Base-by-base conservation (phyloP, 148 eudicot species). In the Chenopodium suecicum region DNA sequence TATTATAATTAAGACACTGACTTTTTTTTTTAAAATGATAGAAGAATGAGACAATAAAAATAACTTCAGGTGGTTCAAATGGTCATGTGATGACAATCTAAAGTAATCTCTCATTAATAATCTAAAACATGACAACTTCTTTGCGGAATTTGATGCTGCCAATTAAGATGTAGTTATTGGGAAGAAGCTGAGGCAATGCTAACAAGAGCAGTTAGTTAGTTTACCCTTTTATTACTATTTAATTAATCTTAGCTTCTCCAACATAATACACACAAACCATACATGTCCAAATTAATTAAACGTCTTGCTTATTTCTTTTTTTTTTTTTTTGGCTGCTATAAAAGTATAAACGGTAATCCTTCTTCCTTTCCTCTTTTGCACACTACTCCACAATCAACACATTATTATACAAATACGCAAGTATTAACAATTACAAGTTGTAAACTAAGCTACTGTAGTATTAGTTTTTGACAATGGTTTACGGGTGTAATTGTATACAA, bases 161-260 rank as follows among this genome's bases (percentile, higher is more conserved):
- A 41, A 34, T 34, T 25, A 46, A 73, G 32, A 70, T 34, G n/a
- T 32, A 73, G 60, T 34, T 47, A 48, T 3, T 23, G 32, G 20
- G 76, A 73, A 73, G 32, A 48, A 32, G 76, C 19, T 73, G 20
- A 73, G 76, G 76, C 76, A 73, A 73, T 73, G 76, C 7, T 73
- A 73, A 73, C 76, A 73, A 23, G 60, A 73, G 76, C 76, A 73
- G 76, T 73, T 73, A 50, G 41, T 34, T 34, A 27, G 41, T 70
- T 41, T 3, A 14, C 19, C 7, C 63, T 58, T 13, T 50, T 50
- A 1, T 50, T 12, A 50, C 14, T 41, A 41, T 41, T 41, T 41
- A 4, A 50, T 50, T 50, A 50, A 58, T 58, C 17, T 58, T 46
- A 72, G 46, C 48, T 70, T 34, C 50, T 70, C 4, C 25, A 37